These are phyloP conservation scores for Lactuca saligna DNA, from an alignment of 129 eudicot species.

Conservation along the genomic window DNA sequence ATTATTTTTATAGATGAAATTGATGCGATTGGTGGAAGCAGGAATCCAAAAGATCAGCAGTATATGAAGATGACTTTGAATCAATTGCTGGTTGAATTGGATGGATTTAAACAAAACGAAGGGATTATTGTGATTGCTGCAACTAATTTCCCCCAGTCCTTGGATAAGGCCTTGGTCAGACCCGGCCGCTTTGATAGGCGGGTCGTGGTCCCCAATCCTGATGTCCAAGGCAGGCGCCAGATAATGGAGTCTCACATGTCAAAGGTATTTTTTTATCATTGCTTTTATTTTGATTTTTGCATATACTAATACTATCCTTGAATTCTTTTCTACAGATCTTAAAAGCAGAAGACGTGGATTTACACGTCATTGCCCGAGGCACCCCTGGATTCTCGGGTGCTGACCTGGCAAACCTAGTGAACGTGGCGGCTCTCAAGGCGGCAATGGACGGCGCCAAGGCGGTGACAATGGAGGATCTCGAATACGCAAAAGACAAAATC, in stretches of 20 bases:
- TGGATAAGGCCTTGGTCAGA: conserved; percentile 89
- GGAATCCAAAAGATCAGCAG: conserved; percentile 94
- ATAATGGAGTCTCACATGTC: conserved; percentile 88
- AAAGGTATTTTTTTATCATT: conserved; percentile 44
- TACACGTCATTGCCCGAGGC: conserved; percentile 86
- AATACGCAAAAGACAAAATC: conserved; percentile 86
- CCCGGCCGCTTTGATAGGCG: conserved; percentile 93
- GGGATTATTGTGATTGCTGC: conserved; percentile 95
- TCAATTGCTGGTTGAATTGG: conserved; percentile 89
- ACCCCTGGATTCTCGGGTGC: conserved; percentile 99
- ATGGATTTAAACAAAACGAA: conserved; percentile 89
- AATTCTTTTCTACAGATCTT: conserved; percentile 52
- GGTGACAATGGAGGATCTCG: conserved; percentile 77
- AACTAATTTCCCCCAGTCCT: conserved; percentile 78
- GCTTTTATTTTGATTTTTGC: not conserved
- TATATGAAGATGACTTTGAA: conserved; percentile 92
- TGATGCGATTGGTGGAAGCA: conserved; percentile 97
- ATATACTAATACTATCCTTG: not conserved
- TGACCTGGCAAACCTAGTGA: conserved; percentile 92
- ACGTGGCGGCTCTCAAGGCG: conserved; percentile 92
- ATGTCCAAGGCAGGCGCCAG: conserved; percentile 92
- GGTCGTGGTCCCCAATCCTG: conserved; percentile 92
- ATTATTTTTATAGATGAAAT: conserved; percentile 90
- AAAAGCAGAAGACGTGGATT: conserved; percentile 86
- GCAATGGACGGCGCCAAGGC: conserved; percentile 98